phyloP scores from a whole-genome alignment of 768 basidiomycete species.

The Gloeopeniophorella convolvens region DNA sequence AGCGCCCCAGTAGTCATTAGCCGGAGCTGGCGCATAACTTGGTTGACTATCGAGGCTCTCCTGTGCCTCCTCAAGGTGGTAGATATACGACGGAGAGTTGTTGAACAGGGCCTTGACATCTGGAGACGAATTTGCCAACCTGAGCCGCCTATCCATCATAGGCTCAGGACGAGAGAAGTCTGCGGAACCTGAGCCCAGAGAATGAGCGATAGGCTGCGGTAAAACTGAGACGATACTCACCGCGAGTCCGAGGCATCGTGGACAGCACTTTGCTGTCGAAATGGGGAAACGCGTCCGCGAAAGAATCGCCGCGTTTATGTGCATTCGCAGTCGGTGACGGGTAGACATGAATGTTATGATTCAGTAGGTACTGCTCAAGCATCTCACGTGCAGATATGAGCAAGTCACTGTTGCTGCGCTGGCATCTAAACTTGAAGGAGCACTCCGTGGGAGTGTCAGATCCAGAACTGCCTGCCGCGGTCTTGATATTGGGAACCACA shows the following conservation, averaged over 20 bases:
- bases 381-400: slow-evolving; percentile 84
- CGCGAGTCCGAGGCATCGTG: slow-evolving; percentile 59
- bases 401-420: slow-evolving; percentile 92
- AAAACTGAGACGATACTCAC: slow-evolving; percentile 27
- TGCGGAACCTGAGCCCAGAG: slow-evolving; percentile 52
- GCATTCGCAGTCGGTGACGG: slow-evolving; percentile 71
- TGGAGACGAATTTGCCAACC: slow-evolving; percentile 84
- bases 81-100: slow-evolving; percentile 71
- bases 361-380: slow-evolving; percentile 84
- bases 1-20: slow-evolving; percentile 71
- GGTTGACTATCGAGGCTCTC: slow-evolving; percentile 46
- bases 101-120: slow-evolving; percentile 96
- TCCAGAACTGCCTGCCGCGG: slow-evolving; percentile 41
- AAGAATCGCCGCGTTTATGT: slow-evolving; percentile 86
- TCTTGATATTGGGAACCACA: slow-evolving; percentile 74
- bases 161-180: slow-evolving; percentile 70
- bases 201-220: slow-evolving; percentile 9
- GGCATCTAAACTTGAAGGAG: slow-evolving; percentile 94
- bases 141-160: slow-evolving; percentile 63
- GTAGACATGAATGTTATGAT: slow-evolving; percentile 78
- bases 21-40: slow-evolving; percentile 47
- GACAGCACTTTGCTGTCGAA: slow-evolving; percentile 93
- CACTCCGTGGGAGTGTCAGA: slow-evolving; percentile 64
- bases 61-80: slow-evolving; percentile 68
- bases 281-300: slow-evolving; percentile 92